A percentile compares a stretch with the other conserved stretches of the same genome.
Conservation (phyloP, 495 filamentous ascomycete species). For the Cladorrhinum samala region DNA sequence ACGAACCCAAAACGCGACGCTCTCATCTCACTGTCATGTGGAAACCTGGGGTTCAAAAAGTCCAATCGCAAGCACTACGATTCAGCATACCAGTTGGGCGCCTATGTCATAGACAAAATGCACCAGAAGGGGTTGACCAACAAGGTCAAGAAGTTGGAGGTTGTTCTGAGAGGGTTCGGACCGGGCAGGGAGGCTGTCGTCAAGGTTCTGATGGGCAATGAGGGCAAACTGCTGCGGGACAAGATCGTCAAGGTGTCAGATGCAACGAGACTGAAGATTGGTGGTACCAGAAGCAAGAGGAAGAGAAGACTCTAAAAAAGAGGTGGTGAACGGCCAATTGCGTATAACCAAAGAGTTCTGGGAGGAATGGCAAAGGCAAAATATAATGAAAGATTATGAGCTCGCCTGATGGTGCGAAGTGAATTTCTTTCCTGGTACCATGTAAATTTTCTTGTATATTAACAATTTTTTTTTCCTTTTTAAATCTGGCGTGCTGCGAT, state of each 20-base stretch:
- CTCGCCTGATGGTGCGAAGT: too few relatives aligned
- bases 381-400: too few relatives aligned
- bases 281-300: constrained; percentile 79
- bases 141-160: constrained; percentile 61
- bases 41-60: constrained; percentile 85
- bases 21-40: constrained; percentile 67
- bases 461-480: too few relatives aligned
- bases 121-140: constrained; percentile 61
- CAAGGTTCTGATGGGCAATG: constrained; percentile 80
- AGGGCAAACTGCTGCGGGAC: constrained; percentile 65
- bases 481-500: too few relatives aligned
- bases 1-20: constrained; percentile 71
- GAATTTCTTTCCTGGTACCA: background rate
- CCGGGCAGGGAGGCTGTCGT: constrained; percentile 77
- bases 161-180: constrained; percentile 78
- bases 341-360: background rate
- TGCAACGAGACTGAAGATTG: constrained; percentile 85
- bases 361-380: background rate
- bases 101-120: constrained; percentile 70
- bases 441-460: constrained; percentile 25
- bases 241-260: constrained; percentile 74
- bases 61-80: constrained; percentile 72
- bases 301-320: constrained; percentile 80
- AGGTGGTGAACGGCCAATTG: constrained; percentile 52
- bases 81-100: constrained; percentile 83